These are phyloP conservation scores for Takashimella tepidaria DNA, from an alignment of 1,284 basidiomycete species.

Conservation along the genomic window DNA sequence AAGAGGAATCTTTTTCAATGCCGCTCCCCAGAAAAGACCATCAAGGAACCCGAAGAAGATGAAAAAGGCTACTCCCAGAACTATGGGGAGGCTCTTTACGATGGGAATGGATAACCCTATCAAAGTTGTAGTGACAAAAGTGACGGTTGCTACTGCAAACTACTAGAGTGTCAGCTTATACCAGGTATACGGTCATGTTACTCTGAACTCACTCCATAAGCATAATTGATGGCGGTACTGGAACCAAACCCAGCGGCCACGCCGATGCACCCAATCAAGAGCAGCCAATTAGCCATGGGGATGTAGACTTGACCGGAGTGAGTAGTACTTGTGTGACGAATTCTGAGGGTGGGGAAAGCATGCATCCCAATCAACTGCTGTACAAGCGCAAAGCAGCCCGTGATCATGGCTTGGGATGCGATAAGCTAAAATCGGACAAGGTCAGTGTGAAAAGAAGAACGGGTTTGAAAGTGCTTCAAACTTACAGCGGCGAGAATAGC, in stretches of 20 bases:
- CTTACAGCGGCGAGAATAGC: conserved; percentile 60
- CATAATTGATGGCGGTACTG: conserved; percentile 54
- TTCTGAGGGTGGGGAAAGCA: conserved; percentile 56
- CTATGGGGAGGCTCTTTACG: conserved; percentile 53
- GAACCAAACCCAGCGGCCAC: conserved; percentile 58
- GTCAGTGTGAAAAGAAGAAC: neutral
- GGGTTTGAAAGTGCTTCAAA: conserved; percentile 1
- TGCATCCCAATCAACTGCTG: conserved; percentile 62
- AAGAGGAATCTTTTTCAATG: conserved; percentile 57
- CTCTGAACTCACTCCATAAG: conserved; percentile 48
- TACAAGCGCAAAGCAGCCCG: conserved; percentile 60
- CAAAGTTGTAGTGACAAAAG: conserved; percentile 58
- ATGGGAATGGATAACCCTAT: conserved; percentile 58
- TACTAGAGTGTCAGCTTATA: conserved; percentile 18
- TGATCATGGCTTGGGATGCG: conserved; percentile 64
- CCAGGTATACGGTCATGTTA: no score
- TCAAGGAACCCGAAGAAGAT: conserved; percentile 60
- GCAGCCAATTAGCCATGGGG: conserved; percentile 56
- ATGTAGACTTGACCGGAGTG: conserved; percentile 63
- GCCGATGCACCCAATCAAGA: conserved; percentile 57
- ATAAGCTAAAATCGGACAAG: conserved; percentile 54
- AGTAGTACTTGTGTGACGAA: conserved; percentile 58
- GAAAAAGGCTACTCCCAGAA: conserved; percentile 54
- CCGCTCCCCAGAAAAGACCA: conserved; percentile 60
- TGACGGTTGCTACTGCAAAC: conserved; percentile 62